Evolutionary conservation across 345 rosid species (phyloP).

Genomic region (Firmiana major): DNA sequence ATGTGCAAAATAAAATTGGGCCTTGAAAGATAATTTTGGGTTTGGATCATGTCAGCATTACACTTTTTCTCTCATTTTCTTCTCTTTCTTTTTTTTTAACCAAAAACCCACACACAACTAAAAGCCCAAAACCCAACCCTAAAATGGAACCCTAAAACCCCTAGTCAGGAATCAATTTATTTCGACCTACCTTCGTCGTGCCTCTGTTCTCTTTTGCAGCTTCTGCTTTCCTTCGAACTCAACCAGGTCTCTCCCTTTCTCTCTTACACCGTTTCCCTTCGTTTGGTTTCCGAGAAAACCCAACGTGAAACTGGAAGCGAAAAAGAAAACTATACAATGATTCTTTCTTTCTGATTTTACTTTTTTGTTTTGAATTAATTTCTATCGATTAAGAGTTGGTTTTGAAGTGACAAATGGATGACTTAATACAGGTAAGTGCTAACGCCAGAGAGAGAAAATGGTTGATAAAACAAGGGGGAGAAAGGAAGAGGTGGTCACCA

Average conservation of each 20-base stretch:
- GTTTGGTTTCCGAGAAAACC: not conserved
- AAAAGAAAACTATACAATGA: not conserved
- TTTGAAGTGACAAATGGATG: constrained; percentile 13
- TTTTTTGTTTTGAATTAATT: not conserved
- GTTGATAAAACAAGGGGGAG: constrained; percentile 67
- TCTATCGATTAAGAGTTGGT: not conserved
- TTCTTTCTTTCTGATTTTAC: not conserved
- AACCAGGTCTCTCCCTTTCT: constrained; percentile 11
- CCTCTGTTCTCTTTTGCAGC: not conserved
- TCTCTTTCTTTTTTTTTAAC: not conserved
- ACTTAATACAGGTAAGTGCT: constrained; percentile 29
- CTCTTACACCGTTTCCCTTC: no score
- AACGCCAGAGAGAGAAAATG: constrained; percentile 28
- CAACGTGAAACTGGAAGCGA: not conserved
- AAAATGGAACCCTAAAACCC: not conserved
- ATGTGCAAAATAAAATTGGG: not conserved
- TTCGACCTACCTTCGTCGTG: not conserved
- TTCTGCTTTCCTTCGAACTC: not conserved
- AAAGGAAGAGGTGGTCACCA: constrained; percentile 79
- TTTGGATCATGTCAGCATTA: no score
- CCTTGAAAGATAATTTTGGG: not conserved
- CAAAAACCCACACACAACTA: not conserved
- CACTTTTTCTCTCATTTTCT: no score
- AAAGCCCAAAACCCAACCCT: not conserved
- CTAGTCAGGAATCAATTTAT: not conserved